Evolutionary conservation across 805 yeast genomes (phyloP).

Genomic region (Peterozyma toletana): DNA sequence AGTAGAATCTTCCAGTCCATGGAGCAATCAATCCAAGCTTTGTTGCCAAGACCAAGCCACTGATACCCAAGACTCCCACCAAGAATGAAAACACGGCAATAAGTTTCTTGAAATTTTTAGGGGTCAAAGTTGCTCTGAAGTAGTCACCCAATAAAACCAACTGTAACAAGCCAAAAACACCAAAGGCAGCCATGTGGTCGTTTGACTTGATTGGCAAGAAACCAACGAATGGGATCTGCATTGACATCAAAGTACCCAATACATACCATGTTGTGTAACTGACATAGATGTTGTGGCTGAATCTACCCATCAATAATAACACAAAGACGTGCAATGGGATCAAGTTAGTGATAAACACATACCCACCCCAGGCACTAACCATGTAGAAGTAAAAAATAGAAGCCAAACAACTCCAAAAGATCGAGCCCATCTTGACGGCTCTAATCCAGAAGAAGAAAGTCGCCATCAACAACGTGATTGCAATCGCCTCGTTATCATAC

Average conservation of each 20-base stretch:
- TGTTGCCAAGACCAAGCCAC: constrained; percentile 73
- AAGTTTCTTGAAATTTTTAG: constrained; percentile 65
- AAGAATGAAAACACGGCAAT: constrained; percentile 51
- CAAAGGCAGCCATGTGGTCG: constrained; percentile 97
- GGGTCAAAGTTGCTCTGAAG: constrained; percentile 64
- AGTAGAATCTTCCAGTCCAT: constrained; percentile 99
- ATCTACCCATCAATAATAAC: constrained; percentile 89
- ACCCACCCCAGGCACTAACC: constrained; percentile 99
- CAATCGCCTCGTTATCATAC: constrained; percentile 98
- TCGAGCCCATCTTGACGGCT: constrained; percentile 85
- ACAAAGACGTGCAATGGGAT: constrained; percentile 94
- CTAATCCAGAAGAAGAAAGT: constrained; percentile 96
- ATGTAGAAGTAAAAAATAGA: constrained; percentile 92
- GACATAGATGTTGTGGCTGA: constrained; percentile 72
- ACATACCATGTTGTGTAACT: constrained; percentile 97
- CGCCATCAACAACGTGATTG: constrained; percentile 91
- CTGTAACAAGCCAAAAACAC: constrained; percentile 93
- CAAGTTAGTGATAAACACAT: constrained; percentile 95
- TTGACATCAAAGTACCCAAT: constrained; percentile 93
- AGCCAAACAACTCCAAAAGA: constrained; percentile 74
- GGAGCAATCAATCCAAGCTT: constrained; percentile 94
- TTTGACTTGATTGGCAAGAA: constrained; percentile 94
- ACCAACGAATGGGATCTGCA: constrained; percentile 99
- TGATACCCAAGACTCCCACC: constrained; percentile 56
- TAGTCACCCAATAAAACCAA: constrained; percentile 82